Evolutionary conservation across 495 filamentous ascomycete species (phyloP), one percentile per base, ranked within the genome.

Genomic region (Aspergillus haitiensis): DNA sequence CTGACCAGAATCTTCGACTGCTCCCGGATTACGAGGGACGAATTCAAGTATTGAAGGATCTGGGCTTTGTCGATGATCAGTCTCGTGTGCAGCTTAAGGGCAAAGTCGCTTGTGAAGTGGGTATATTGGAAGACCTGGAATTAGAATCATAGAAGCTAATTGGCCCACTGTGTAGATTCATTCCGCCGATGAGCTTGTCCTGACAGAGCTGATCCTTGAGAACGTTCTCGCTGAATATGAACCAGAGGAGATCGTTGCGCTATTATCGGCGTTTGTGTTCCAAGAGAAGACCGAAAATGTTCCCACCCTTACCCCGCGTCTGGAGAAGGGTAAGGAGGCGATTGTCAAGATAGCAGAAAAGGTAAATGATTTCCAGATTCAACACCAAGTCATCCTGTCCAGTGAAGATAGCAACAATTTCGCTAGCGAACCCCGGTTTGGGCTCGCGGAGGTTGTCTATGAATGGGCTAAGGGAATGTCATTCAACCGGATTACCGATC

Each of bases 21-120:
- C 83, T 98, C n/a, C 94, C 94, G 0, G 95, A 98, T 74, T 98
- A 98, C 67, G 90, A 97, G 69, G 95, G 98, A 74, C 88, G 94
- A 39, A 90, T 97, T 60, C 84, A 87, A 48, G 94, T 98, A 0
- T 81, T 98, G 48, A 91, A 90, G 69, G 93, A 97, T 61, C 80
- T 98, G 10, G 85, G 84, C 3, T 98, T 98, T 64, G 88, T 98
- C 55, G 94, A 98, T 72, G 84, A 86, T 1, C 82, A 86, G 47
- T 86, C 82, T 36, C 85, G 92, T 47, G 93, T 98, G 35, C 88
- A 93, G 74, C 81, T 98, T 60, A 98, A 98, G 76, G 94, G 94
- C 71, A 96, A 97, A 75, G 94, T 98, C 34, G 94, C 94, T 15
- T 98, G 94, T 76, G 94, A 98, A 72, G 82, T 86, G 70, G 61